Evolutionary conservation across 176 grass and related monocot genomes (phyloP).

Genomic region (Eragrostis nindensis): DNA sequence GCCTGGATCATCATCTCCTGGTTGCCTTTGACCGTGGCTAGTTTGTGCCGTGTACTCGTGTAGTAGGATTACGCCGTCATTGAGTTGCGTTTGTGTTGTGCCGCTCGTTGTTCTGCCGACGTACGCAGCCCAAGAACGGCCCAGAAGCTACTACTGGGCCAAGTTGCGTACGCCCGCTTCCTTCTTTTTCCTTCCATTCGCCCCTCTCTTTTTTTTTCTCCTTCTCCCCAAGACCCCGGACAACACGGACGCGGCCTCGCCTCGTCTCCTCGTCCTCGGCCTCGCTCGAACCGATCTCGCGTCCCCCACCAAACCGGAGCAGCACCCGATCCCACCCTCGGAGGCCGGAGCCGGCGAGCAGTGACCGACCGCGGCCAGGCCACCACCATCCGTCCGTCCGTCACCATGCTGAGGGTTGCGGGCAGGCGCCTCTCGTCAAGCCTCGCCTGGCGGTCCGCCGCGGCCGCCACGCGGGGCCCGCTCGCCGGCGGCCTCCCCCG

Average conservation of each 20-base stretch:
- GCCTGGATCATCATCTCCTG: no score
- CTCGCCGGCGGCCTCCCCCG: constrained; percentile 34
- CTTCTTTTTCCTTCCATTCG: neutral
- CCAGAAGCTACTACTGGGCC: neutral
- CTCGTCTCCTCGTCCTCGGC: neutral
- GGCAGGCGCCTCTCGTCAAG: constrained; percentile 50
- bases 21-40: no score
- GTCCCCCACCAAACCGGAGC: constrained; percentile 16
- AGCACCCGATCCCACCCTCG: constrained; percentile 12
- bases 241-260: neutral
- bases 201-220: neutral
- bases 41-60: no score
- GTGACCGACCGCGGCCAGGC: neutral
- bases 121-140: neutral
- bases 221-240: neutral
- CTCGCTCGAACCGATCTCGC: constrained; percentile 2
- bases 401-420: constrained; percentile 59
- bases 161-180: neutral
- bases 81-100: no score
- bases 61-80: no score
- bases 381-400: neutral
- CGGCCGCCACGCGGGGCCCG: constrained; percentile 10
- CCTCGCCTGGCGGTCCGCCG: constrained; percentile 52
- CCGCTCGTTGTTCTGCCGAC: neutral
- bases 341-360: constrained; percentile 25